Evolutionary conservation across 2,329 filamentous ascomycete genomes (phyloP).

Genomic region (Xylaria polymorpha): DNA sequence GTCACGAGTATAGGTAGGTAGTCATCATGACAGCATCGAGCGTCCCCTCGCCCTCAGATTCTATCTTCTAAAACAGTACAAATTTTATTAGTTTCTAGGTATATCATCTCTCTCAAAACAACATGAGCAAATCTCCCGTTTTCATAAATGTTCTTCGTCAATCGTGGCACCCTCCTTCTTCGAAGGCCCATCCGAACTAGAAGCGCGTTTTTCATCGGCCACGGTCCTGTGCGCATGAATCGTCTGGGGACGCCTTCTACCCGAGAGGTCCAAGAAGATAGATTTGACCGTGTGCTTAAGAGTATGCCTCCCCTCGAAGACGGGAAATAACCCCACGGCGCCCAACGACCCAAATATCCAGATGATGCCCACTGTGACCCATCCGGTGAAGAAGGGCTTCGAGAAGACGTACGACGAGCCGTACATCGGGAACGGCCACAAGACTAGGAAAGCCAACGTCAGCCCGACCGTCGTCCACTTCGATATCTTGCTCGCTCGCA

Average conservation of each 20-base stretch:
- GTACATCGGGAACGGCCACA: conserved; percentile 96
- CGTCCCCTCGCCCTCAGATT: not conserved
- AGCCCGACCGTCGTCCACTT: conserved; percentile 66
- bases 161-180: conserved; percentile 31
- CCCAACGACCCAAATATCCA: conserved; percentile 81
- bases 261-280: conserved; percentile 70
- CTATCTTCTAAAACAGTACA: not conserved
- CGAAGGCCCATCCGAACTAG: conserved; percentile 36
- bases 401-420: conserved; percentile 83
- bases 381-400: conserved; percentile 84
- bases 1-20: too few species aligned
- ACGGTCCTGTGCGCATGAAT: conserved; percentile 47
- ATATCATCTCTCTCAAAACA: not conserved
- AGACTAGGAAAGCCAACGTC: conserved; percentile 77
- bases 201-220: conserved; percentile 36
- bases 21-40: too few species aligned
- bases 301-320: conserved; percentile 81
- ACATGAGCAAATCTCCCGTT: not conserved
- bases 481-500: conserved; percentile 53
- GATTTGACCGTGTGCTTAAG: conserved; percentile 69
- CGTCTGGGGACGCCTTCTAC: conserved; percentile 51
- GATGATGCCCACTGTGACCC: conserved; percentile 80
- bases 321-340: conserved; percentile 82
- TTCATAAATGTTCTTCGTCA: conserved; percentile 25
- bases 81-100: not conserved